A percentile compares a stretch with the other conserved stretches of the same genome.
Conservation (phyloP, 257 asterid genomes). For the Ballota nigra region DNA sequence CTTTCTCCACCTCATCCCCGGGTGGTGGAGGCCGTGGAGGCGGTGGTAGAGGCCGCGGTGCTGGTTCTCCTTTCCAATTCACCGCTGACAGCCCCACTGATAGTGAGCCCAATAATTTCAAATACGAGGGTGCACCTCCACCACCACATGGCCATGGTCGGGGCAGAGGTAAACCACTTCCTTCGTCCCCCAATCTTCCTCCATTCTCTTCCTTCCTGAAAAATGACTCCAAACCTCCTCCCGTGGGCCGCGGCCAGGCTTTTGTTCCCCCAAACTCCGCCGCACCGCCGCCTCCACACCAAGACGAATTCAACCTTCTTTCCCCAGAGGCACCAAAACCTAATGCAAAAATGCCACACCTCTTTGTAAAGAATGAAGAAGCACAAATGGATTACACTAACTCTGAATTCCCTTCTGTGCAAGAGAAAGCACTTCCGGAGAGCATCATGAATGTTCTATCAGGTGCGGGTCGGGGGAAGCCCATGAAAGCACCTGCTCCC, state of each 20-base stretch:
- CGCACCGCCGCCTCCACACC: constrained; percentile 25
- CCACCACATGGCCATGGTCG: constrained; percentile 61
- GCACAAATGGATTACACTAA: constrained; percentile 14
- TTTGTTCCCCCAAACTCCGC: constrained; percentile 21
- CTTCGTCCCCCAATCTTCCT: constrained; percentile 42
- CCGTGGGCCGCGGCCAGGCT: constrained; percentile 56
- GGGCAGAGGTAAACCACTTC: constrained; percentile 51
- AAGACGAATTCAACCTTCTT: neutral
- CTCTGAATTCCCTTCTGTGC: constrained; percentile 12
- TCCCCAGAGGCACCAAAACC: constrained; percentile 22
- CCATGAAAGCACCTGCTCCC: constrained; percentile 18
- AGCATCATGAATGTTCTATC: constrained; percentile 24
- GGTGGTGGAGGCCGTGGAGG: constrained; percentile 45
- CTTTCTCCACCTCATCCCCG: constrained; percentile 50
- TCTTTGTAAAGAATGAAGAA: constrained; percentile 27
- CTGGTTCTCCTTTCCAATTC: constrained; percentile 30
- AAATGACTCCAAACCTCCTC: constrained; percentile 22
- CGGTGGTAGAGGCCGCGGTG: constrained; percentile 63
- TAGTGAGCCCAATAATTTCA: constrained; percentile 29
- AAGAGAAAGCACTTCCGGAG: constrained; percentile 24
- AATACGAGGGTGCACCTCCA: constrained; percentile 22
- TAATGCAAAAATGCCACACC: constrained; percentile 19
- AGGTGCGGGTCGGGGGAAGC: constrained; percentile 78
- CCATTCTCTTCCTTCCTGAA: constrained; percentile 40
- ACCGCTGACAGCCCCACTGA: constrained; percentile 26